Base-by-base conservation (phyloP, 202 grass and related monocot genomes). In the Bolboschoenoplectus hybrid region DNA sequence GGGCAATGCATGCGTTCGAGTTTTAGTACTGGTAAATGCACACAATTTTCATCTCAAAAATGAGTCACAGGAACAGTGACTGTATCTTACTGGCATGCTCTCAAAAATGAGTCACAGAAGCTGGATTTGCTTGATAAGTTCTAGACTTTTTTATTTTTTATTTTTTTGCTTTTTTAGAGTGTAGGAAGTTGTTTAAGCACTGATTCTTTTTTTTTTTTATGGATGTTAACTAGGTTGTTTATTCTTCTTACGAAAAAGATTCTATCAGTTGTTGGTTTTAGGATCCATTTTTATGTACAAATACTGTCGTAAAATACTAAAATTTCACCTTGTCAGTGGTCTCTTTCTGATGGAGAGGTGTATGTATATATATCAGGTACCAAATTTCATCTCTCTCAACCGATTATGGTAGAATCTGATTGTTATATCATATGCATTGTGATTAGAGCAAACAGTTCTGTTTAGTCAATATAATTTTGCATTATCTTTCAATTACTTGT, bases 61-160 rank as follows among this genome's bases (percentile, higher is more conserved):
- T 56, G 53, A 56, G 12, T 56, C 53, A 14, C 32, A 11, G 32
- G 34, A 68, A 40, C 65, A 38, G 26, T 68, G 36, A 16, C 6
- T 41, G 40, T 12, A 68, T 10, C 1, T 36, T 40, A 12, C 34
- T 39, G 62, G 65, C 36, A 68, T 40, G 64, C 9, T 67, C 64
- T 40, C 35, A 40, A 26, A 26, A 26, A 26, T 26, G 26, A 26
- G 26, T 78, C 26, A 43, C 35, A 16, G 56, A 3, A 35, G 14
- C 11, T 19, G 46, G 46, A 52, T 78, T 78, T 36, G 63, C 72
- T 87, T 91, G 89, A 89, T 85, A 88, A 91, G 88, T 84, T 87
- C 82, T 75, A n/a, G 17, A 58, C 13, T 19, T 58, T 58, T 58
- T 6, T 4, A 56, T 3, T 26, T 26, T 26, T 26, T 26, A 26